A percentile compares a stretch with the other conserved stretches of the same genome.
Conservation (phyloP, 139 green algal genomes). For the Haematococcus sp. region DNA sequence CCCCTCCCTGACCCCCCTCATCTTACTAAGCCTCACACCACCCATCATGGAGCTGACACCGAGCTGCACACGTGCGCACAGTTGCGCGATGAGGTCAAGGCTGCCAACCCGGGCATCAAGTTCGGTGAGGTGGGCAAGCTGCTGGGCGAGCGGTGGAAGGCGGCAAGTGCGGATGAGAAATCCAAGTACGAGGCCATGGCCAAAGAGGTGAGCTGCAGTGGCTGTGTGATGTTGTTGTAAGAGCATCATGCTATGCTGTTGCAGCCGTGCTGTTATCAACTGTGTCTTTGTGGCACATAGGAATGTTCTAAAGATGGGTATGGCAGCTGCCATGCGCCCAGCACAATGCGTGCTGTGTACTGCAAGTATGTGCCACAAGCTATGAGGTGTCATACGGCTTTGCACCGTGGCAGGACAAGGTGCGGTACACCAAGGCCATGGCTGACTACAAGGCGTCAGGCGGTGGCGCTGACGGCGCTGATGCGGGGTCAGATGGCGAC, state of each 20-base stretch:
- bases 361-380: not conserved
- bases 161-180: constrained; percentile 65
- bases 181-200: constrained; percentile 19
- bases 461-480: not conserved
- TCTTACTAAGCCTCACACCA: too few relatives aligned
- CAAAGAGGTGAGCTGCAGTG: not conserved
- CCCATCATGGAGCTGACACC: too few relatives aligned
- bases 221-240: not conserved
- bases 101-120: constrained; percentile 32
- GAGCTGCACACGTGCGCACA: too few relatives aligned
- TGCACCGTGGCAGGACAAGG: constrained; percentile 37
- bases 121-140: constrained; percentile 74
- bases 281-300: not conserved
- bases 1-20: too few relatives aligned
- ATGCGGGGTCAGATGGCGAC: not conserved
- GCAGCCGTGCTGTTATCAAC: not conserved
- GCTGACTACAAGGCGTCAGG: constrained; percentile 54
- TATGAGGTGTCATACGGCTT: not conserved
- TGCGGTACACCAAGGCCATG: constrained; percentile 64
- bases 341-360: not conserved
- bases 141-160: constrained; percentile 81
- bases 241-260: not conserved
- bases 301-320: not conserved
- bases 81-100: constrained; percentile 2
- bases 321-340: too few relatives aligned